Percentiles rank a stretch among this genome's conserved stretches.
Conservation (phyloP, 2,329 filamentous ascomycete species). For the Alternaria dauci region DNA sequence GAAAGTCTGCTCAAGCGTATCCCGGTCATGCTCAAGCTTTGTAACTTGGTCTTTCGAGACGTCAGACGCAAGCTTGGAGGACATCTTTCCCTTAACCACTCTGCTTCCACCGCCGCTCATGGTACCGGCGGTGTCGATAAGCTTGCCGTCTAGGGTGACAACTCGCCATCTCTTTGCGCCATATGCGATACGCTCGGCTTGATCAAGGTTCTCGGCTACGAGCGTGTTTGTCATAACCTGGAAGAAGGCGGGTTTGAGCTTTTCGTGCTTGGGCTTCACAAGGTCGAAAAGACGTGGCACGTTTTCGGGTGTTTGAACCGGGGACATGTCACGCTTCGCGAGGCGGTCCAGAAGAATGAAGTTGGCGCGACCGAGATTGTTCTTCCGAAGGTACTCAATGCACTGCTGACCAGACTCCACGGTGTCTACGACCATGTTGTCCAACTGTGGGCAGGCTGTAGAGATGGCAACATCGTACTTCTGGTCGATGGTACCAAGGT, state of each 20-base stretch:
- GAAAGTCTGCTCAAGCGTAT: slow-evolving; percentile 83
- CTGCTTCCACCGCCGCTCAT: slow-evolving; percentile 97
- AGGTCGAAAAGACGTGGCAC: slow-evolving; percentile 93
- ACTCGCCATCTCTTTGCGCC: slow-evolving; percentile 94
- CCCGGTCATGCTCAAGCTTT: slow-evolving; percentile 87
- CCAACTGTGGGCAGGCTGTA: slow-evolving; percentile 87
- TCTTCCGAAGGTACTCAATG: slow-evolving; percentile 96
- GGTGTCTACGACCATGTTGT: slow-evolving; percentile 96
- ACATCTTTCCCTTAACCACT: slow-evolving; percentile 93
- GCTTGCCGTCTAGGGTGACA: slow-evolving; percentile 90
- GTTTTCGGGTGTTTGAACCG: slow-evolving; percentile 88
- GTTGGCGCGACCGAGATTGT: slow-evolving; percentile 93
- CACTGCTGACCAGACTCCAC: slow-evolving; percentile 97
- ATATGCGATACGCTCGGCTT: slow-evolving; percentile 96
- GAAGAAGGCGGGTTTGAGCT: slow-evolving; percentile 90
- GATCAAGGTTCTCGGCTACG: slow-evolving; percentile 89
- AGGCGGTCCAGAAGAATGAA: slow-evolving; percentile 96
- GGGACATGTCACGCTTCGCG: slow-evolving; percentile 76
- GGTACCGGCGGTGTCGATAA: slow-evolving; percentile 97
- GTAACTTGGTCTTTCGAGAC: slow-evolving; percentile 86
- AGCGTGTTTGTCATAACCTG: slow-evolving; percentile 94
- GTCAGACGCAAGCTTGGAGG: slow-evolving; percentile 89
- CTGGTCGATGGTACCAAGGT: slow-evolving; percentile 90
- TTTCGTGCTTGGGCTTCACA: slow-evolving; percentile 86
- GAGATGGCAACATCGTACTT: slow-evolving; percentile 98